Evolutionary conservation across 805 yeast genomes (phyloP).

Genomic region (Wickerhamiella brachini): DNA sequence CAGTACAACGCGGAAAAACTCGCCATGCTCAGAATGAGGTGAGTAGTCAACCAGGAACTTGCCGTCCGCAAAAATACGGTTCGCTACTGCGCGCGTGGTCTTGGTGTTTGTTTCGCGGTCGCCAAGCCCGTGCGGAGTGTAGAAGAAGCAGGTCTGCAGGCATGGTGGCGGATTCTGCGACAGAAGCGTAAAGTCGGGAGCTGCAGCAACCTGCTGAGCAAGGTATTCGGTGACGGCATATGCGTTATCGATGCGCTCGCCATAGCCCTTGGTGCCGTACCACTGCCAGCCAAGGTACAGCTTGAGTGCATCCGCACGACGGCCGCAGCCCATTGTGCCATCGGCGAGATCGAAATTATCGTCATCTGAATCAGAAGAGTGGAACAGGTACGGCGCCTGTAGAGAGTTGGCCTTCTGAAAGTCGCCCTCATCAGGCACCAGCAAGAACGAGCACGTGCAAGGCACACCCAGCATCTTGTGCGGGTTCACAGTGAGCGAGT

Average conservation of each 20-base stretch:
- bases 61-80: constrained; percentile 45
- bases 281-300: constrained; percentile 70
- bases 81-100: constrained; percentile 48
- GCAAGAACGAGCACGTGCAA: constrained; percentile 47
- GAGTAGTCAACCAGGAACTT: constrained; percentile 66
- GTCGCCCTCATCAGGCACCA: constrained; percentile 51
- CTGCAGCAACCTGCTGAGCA: constrained; percentile 29
- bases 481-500: constrained; percentile 70
- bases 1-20: constrained; percentile 74
- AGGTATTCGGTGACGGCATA: constrained; percentile 51
- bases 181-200: constrained; percentile 40
- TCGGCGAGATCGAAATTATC: constrained; percentile 64
- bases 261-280: constrained; percentile 58
- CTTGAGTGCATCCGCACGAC: constrained; percentile 71
- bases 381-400: constrained; percentile 71
- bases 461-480: constrained; percentile 88
- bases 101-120: constrained; percentile 32
- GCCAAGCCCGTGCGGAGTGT: constrained; percentile 32
- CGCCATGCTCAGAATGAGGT: constrained; percentile 52
- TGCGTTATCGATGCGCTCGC: constrained; percentile 57
- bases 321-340: constrained; percentile 87
- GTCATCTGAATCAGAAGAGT: constrained; percentile 36
- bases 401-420: constrained; percentile 66
- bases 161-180: constrained; percentile 55
- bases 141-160: constrained; percentile 73